phyloP scores from a whole-genome alignment of 495 filamentous ascomycete genomes.

The Tuber aestivum region DNA sequence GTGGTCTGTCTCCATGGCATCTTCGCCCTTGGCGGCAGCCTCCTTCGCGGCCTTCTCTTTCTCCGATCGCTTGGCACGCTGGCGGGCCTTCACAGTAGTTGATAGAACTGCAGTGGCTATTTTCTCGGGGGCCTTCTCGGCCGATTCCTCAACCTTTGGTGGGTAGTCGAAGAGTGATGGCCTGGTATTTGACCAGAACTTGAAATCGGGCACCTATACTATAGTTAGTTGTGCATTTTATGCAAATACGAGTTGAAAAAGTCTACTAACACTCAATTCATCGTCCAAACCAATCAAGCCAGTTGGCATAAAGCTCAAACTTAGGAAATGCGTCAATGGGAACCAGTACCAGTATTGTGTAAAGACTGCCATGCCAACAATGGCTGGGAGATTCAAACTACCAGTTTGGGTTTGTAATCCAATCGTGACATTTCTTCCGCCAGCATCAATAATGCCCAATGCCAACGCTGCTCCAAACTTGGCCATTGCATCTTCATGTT shows the following conservation, averaged over 20 bases:
- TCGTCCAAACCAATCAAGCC: conserved; percentile 91
- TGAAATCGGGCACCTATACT: conserved; percentile 77
- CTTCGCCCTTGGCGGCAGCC: conserved; percentile 64
- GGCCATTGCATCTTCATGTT: conserved; percentile 98
- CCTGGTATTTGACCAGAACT: conserved; percentile 87
- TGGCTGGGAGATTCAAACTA: conserved; percentile 94
- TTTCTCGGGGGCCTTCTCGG: conserved; percentile 86
- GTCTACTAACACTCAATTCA: conserved; percentile 55
- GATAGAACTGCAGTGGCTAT: conserved; percentile 95
- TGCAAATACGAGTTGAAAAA: background rate
- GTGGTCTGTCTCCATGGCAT: conserved; percentile 82
- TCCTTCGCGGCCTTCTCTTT: conserved; percentile 60
- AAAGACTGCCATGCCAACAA: conserved; percentile 96
- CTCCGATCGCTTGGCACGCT: conserved; percentile 63
- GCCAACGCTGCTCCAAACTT: conserved; percentile 94
- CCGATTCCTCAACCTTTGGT: conserved; percentile 88
- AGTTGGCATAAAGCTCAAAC: conserved; percentile 86
- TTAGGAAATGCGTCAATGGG: conserved; percentile 95
- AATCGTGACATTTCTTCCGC: conserved; percentile 96
- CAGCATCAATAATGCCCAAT: conserved; percentile 95
- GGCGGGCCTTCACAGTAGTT: conserved; percentile 93
- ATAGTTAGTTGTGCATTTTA: conserved; percentile 11
- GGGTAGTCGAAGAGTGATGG: conserved; percentile 98
- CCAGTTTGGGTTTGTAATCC: conserved; percentile 95
- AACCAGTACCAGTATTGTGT: conserved; percentile 99